phyloP scores from a whole-genome alignment of 2,329 filamentous ascomycete genomes.

The Clarireedia monteithiana region DNA sequence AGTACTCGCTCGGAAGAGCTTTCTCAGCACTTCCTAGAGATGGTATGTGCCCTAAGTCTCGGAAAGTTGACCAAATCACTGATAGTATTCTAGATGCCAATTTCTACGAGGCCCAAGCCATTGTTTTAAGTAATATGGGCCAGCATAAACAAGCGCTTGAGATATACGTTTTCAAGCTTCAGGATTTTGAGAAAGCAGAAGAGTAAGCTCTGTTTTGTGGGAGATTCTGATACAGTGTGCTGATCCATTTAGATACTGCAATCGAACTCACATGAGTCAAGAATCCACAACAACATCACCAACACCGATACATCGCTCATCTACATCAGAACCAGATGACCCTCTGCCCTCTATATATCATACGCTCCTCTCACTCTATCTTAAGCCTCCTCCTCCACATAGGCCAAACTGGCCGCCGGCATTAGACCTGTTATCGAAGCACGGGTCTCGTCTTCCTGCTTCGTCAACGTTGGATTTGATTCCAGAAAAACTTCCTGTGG shows the following conservation, averaged over 20 bases:
- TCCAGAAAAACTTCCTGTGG: conserved; percentile 69
- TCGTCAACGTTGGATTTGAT: conserved; percentile 80
- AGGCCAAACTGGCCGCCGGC: conserved; percentile 69
- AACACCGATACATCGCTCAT: conserved; percentile 30
- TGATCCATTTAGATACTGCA: conserved; percentile 63
- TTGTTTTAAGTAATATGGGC: conserved; percentile 90
- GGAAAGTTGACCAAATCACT: conserved; percentile 8
- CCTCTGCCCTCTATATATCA: conserved; percentile 78
- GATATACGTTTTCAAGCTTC: conserved; percentile 93
- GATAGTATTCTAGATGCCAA: conserved; percentile 51
- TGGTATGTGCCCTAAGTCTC: conserved; percentile 42
- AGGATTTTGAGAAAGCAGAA: conserved; percentile 83
- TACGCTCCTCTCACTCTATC: conserved; percentile 80
- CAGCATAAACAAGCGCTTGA: conserved; percentile 93
- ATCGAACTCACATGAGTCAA: conserved; percentile 65
- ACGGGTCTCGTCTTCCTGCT: conserved; percentile 85
- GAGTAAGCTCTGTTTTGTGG: conserved; percentile 50
- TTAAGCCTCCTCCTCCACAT: conserved; percentile 69
- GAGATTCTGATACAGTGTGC: not conserved
- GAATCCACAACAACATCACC: conserved; percentile 34
- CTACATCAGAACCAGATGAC: conserved; percentile 40
- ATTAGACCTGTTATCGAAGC: conserved; percentile 78
- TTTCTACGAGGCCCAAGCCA: conserved; percentile 84
- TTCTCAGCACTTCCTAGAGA: conserved; percentile 73
- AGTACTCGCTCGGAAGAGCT: conserved; percentile 74